Base-by-base conservation (phyloP, 2,329 filamentous ascomycete species). In the Clonostachys byssicola region DNA sequence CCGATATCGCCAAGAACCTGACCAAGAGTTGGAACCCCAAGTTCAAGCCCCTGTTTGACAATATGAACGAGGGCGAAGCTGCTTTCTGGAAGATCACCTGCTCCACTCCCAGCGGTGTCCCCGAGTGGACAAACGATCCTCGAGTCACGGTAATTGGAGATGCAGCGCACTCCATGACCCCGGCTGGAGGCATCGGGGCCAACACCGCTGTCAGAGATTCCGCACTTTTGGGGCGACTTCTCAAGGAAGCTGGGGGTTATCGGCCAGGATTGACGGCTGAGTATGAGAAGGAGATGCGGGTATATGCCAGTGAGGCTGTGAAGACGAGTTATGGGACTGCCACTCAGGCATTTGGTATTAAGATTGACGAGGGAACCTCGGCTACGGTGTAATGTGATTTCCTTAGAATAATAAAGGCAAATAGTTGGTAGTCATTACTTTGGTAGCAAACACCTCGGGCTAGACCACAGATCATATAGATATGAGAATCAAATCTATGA, bases 11-110 rank as follows among this genome's bases (percentile, higher is more conserved):
- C n/a, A 78, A 76, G 58, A 56, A 60, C 1, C 60, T 85, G 1
- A 75, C 78, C 0, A 57, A 63, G 14, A 58, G 76, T 34, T 86
- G 81, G 82, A 70, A 83, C 56, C 67, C 75, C 12, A 68, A 73
- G 4, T 62, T 85, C 42, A 74, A 68, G 57, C 71, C 79, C 2
- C 60, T 86, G 1, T 77, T 86, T 49, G 78, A 83, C 6, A 54
- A 81, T 35, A 83, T 84, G 77, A 58, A 66, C 6, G 75, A 74
- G 47, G 52, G 61, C 0, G 78, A 85, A 52, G 77, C 81, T 0
- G 81, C 82, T 0, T 85, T 86, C 52, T 85, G 80, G 79, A 85
- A 83, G 54, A 84, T 86, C 43, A 84, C 81, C 3, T 85, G 79
- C 52, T 83, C 80, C 1, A 74, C 71, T 1, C 81, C 81, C 0